Evolutionary conservation across 225 moss, liverwort and hornwort species (phyloP).

Genomic region (Takakia lepidozioides): DNA sequence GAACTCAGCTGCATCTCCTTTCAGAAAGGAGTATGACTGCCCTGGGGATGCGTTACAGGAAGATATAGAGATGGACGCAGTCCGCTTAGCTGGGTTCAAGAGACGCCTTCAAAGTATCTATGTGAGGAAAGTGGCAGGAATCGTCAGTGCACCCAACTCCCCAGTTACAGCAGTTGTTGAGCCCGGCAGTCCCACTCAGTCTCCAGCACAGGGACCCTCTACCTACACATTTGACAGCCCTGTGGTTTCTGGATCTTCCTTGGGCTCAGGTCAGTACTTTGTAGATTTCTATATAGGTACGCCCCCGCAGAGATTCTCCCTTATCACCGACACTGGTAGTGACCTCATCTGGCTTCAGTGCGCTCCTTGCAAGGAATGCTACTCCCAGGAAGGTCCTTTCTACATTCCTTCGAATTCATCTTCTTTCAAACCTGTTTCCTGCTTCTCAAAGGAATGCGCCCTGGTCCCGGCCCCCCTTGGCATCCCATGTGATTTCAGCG

Average conservation of each 20-base stretch:
- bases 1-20: slow-evolving; percentile 37
- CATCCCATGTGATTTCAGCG: slow-evolving; percentile 43
- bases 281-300: slow-evolving; percentile 67
- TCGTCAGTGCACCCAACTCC: slow-evolving; percentile 15
- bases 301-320: slow-evolving; percentile 66
- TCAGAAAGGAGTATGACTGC: slow-evolving; percentile 20
- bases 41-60: slow-evolving; percentile 30
- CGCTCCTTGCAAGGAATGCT: slow-evolving; percentile 42
- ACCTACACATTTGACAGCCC: slow-evolving; percentile 53
- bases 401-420: slow-evolving; percentile 38
- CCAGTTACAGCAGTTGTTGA: slow-evolving; percentile 43
- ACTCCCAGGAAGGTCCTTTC: slow-evolving; percentile 33
- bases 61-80: slow-evolving; percentile 36
- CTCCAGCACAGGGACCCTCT: no score
- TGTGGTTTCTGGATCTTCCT: slow-evolving; percentile 47
- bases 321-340: slow-evolving; percentile 73
- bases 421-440: slow-evolving; percentile 28
- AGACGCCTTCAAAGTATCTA: background rate
- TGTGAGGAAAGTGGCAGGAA: background rate
- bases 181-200: slow-evolving; percentile 12
- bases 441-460: slow-evolving; percentile 31
- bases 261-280: slow-evolving; percentile 76
- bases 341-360: slow-evolving; percentile 79
- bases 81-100: slow-evolving; percentile 15
- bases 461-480: slow-evolving; percentile 51